Base-by-base conservation (phyloP, 2,329 filamentous ascomycete genomes). In the Penicillium sp. region DNA sequence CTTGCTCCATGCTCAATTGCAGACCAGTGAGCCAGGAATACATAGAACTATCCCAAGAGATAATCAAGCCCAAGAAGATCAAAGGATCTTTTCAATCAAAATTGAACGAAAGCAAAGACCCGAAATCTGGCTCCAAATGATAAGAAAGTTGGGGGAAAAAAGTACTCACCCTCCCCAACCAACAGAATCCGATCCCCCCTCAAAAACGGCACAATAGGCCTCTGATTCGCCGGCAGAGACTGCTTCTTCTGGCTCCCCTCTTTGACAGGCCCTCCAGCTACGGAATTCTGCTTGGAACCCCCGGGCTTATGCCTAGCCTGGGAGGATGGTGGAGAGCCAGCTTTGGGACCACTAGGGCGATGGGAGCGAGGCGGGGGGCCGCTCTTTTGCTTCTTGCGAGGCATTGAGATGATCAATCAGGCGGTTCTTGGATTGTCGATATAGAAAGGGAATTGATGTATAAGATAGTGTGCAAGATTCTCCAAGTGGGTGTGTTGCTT, bases 161-260 rank as follows among this genome's bases (percentile, higher is more conserved):
- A 61, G 37, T 55, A 66, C 75, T 68, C 60, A 78, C 79, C 79
- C 71, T 81, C 79, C 14, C 79, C 79, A 66, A 81, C 65, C 31
- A 80, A 66, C 28, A 81, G 67, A 47, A 81, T 72, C 48, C 77
- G 72, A 71, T 81, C 79, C 22, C 65, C 70, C 50, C 65, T 73
- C 38, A 72, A 64, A 63, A 80, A 81, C 1, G 78, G 79, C 49
- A 78, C 70, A 48, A 72, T 72, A 14, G 75, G 74, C 42, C 68
- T 65, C 41, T 67, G 68, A 49, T 73, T 67, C 34, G 55, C 53
- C 47, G 70, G 67, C 14, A 69, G 22, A 37, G 60, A 60, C 15
- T 66, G 60, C 41, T 67, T 60, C 28, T 67, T 65, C 58, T 62
- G 47, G 28, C 58, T 52, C 39, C 55, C 62, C 17, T 55, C 48